Conservation (phyloP, 108 stramenopile genomes). For the Pelagomonas calceolata region DNA sequence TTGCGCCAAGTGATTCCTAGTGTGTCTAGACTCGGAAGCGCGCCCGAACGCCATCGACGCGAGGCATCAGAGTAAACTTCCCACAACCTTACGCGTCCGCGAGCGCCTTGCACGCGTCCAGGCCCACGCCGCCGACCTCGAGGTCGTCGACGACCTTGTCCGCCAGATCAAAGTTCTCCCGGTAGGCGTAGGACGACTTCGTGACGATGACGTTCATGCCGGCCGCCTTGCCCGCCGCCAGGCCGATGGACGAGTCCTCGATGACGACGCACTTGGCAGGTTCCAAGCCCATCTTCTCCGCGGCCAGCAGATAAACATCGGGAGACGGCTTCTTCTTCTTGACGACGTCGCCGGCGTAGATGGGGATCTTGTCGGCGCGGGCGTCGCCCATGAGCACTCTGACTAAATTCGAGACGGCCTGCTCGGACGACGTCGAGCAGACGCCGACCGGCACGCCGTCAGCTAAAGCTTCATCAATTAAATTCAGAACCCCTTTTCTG, state of each 20-base stretch:
- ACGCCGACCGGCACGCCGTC: slow-evolving; percentile 60
- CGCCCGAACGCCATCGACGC: no score
- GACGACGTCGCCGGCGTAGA: slow-evolving; percentile 89
- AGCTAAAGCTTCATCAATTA: slow-evolving; percentile 71
- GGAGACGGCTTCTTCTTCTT: slow-evolving; percentile 77
- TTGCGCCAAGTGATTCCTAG: no score
- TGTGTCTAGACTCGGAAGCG: no score
- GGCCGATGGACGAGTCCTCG: slow-evolving; percentile 80
- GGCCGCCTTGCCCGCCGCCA: slow-evolving; percentile 73
- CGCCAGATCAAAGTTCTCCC: slow-evolving; percentile 77
- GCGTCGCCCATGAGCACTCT: slow-evolving; percentile 68
- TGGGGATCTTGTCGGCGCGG: slow-evolving; percentile 51
- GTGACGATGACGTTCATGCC: slow-evolving; percentile 68
- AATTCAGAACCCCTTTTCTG: slow-evolving; percentile 68
- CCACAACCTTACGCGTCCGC: no score
- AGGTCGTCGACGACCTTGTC: slow-evolving; percentile 65
- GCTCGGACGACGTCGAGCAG: slow-evolving; percentile 80
- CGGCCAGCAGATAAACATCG: slow-evolving; percentile 82
- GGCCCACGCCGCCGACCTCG: slow-evolving; percentile 22
- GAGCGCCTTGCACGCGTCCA: no score
- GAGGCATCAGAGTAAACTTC: no score
- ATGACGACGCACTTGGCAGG: slow-evolving; percentile 70
- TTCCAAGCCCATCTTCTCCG: slow-evolving; percentile 67
- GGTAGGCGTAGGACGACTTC: slow-evolving; percentile 64
- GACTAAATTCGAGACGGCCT: slow-evolving; percentile 72